Base-by-base conservation (phyloP, 495 filamentous ascomycete genomes). In the Cetradonia linearis region DNA sequence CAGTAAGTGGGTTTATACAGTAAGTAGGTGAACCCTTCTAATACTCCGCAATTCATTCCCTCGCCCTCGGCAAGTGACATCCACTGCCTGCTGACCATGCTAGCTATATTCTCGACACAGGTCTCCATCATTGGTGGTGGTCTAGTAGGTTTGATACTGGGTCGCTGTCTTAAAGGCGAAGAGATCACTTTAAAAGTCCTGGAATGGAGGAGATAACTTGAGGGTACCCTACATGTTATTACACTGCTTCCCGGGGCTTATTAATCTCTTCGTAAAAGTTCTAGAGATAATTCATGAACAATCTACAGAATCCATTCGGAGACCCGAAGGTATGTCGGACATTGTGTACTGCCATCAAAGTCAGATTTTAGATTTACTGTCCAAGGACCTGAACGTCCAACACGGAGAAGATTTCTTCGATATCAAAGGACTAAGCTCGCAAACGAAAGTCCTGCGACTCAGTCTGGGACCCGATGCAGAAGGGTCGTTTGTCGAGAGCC, bases 111-210 rank as follows among this genome's bases (percentile, higher is more conserved):
- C 49, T 52, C 31, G 27, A 18, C 52, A n/a, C 40, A 50, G 13
- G 65, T 71, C 33, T 62, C 46, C 25, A 73, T 73, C 42, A 58
- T 74, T 13, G 72, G 71, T 25, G 68, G 71, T 28, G 72, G 73
- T n/a, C 54, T 74, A 16, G 63, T 62, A 7, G 74, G 70, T 0
- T 58, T 75, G 16, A 66, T 62, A 6, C 58, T 75, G 7, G 70
- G 63, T 2, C 68, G 64, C 8, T 67, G 70, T 58, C 67, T 76
- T 5, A 67, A 63, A 16, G 57, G 65, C 11, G 63, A 63, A 40
- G 72, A 67, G 27, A 71, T 76, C n/a, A 52, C 65, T 0, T 40
- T 31, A 33, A 56, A 63, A 16, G 40, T 74, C 11, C 72, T 69
- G 31, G 74, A 76, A 11, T 61, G 25, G 61, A 61, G 37, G 38